Percentiles rank a stretch among this genome's conserved stretches.
phyloP scores from a whole-genome alignment of 106 monocot genomes.

The Xerophyta viscosa region DNA sequence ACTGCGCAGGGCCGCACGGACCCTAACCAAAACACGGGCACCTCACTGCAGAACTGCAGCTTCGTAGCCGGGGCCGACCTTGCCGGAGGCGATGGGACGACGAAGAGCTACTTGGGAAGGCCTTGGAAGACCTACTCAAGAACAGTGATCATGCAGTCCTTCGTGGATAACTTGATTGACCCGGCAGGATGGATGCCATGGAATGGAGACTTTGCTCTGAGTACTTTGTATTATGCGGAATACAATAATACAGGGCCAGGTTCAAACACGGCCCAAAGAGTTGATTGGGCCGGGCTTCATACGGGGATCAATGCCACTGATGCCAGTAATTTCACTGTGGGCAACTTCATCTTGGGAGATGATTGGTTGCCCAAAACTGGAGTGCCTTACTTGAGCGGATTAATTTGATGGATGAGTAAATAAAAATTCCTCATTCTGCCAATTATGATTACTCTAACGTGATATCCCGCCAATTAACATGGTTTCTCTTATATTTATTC shows the following conservation, averaged over 20 bases:
- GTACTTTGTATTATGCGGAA: constrained; percentile 5
- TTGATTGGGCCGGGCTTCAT: constrained; percentile 31
- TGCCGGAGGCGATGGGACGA: constrained; percentile 10
- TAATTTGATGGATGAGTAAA: too few species aligned
- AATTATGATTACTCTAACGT: too few species aligned
- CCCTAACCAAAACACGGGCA: constrained; percentile 91
- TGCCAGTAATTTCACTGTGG: constrained; percentile 28
- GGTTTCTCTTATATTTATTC: too few species aligned
- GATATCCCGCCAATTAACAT: too few species aligned
- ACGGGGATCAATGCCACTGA: constrained; percentile 9
- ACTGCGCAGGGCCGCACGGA: constrained; percentile 85
- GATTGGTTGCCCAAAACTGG: constrained; percentile 33
- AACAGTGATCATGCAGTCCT: constrained; percentile 4
- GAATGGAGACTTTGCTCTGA: constrained; percentile 7
- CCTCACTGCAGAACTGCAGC: constrained; percentile 44
- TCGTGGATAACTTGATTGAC: constrained; percentile 1
- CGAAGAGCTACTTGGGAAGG: constrained; percentile 52
- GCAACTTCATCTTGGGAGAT: constrained; percentile 24
- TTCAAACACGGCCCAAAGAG: constrained; percentile 11
- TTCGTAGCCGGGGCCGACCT: constrained; percentile 37
- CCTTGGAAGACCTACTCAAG: constrained; percentile 8
- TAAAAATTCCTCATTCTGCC: too few species aligned
- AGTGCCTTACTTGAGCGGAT: constrained; percentile 32
- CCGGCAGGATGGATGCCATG: constrained; percentile 5
- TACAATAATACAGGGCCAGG: constrained; percentile 17